These are phyloP conservation scores for Rubia peregrina DNA, from an alignment of 305 asterid genomes.

Conservation along the genomic window DNA sequence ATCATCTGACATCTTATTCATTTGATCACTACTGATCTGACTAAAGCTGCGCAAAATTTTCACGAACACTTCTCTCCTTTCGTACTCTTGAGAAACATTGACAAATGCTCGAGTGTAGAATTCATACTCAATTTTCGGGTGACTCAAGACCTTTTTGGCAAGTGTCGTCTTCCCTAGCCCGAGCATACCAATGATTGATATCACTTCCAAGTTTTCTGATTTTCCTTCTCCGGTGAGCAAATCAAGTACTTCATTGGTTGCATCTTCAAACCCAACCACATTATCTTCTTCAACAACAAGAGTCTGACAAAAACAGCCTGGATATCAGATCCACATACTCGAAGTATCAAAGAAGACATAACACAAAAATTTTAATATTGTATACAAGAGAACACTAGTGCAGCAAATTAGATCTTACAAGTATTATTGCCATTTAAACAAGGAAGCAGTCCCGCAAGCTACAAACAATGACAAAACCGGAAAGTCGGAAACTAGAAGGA, in stretches of 20 bases:
- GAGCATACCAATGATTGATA: conserved; percentile 33
- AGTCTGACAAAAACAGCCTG: not conserved
- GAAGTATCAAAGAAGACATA: not conserved
- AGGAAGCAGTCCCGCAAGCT: not conserved
- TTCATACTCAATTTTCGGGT: conserved; percentile 23
- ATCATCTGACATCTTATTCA: conserved; percentile 18
- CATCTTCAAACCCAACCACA: conserved; percentile 35
- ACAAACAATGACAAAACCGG: not conserved
- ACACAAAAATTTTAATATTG: not conserved
- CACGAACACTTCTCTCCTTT: conserved; percentile 25
- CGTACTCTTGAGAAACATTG: conserved; percentile 25
- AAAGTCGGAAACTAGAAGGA: not conserved
- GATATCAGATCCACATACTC: not conserved
- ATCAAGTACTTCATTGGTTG: conserved; percentile 13
- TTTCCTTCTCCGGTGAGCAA: conserved; percentile 14
- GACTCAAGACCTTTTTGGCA: conserved; percentile 27
- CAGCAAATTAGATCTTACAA: not conserved
- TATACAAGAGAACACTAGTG: no score
- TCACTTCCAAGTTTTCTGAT: conserved; percentile 21
- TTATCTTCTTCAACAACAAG: conserved; percentile 20
- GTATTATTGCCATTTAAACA: not conserved
- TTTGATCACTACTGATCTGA: conserved; percentile 7
- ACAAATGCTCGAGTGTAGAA: conserved; percentile 29
- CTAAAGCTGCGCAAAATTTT: conserved; percentile 20
- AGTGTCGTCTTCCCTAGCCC: conserved; percentile 37